Base-by-base conservation (phyloP, 2,329 filamentous ascomycete species). In the Pseudogymnoascus pannorum region DNA sequence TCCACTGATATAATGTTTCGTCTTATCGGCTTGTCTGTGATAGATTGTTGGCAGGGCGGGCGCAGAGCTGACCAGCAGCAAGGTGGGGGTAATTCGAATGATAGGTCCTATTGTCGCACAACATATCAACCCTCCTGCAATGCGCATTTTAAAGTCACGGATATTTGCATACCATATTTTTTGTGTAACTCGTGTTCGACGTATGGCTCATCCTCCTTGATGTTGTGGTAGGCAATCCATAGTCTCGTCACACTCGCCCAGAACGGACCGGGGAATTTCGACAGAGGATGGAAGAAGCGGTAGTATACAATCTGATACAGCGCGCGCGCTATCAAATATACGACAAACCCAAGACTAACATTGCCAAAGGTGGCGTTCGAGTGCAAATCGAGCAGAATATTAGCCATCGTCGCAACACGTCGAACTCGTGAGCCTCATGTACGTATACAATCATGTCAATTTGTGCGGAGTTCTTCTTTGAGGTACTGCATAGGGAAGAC, bases 1-100 rank as follows among this genome's bases (percentile, higher is more conserved):
- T 18, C 81, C 82, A 0, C 81, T 80, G 62, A 84, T 81, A 68
- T 85, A 86, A 69, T 83, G 79, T 57, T 81, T 76, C 1, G 79
- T 80, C 68, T 86, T 86, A 71, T 82, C 75, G 4, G 78, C 81
- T 64, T 80, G 74, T 20, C 81, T 78, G 59, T 76, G 75, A 71
- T 85, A 86, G 24, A 86, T 78, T 12, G 77, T 75, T 0, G 82
- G 82, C 2, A 86, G 74, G 67, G 81, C 79, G 1, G 75, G 78
- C 0, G 82, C 76, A 66, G 82, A 80, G 67, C 71, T 78, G 61
- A 83, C 78, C 4, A 82, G 72, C 18, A 84, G 75, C 66, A 83
- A 73, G 0, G 79, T 81, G 0, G 80, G 81, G 4, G 78, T 79
- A 62, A 83, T 76, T 18, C 80, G 77, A 40, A 84, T 73, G 14